Evolutionary conservation across 2,329 filamentous ascomycete genomes (phyloP), one percentile per base, ranked within the genome.

Genomic region (Myotisia sp.): DNA sequence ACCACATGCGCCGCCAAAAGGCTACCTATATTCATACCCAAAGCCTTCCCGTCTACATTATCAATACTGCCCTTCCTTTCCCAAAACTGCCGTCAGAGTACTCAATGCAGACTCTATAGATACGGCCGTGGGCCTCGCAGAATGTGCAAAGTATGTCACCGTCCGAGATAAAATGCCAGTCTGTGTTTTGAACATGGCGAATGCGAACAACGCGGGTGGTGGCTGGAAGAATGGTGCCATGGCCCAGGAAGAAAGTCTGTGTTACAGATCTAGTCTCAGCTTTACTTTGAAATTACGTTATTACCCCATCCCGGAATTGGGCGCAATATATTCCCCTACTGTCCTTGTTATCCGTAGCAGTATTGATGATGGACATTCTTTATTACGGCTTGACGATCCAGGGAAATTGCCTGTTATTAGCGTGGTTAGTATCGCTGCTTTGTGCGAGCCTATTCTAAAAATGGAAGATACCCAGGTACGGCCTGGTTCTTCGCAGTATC

Each of bases 211-310:
- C 9, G 64, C 70, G 0, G 77, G 76, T n/a, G 76, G 77, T 13
- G 74, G 74, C 12, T 81, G 74, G 66, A 49, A 65, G 3, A 63
- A 63, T 23, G 76, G 76, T 22, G 62, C 72, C 36, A 53, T 69
- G 19, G 76, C 76, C 0, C 77, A 82, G 51, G 76, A 82, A 55
- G 77, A 82, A 57, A 67, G 70, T 2, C 62, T 82, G 5, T 81
- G 74, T 55, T 76, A 74, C 48, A 68, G 76, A 27, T 71, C 65
- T 37, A 65, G 52, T 24, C 53, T 64, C 6, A 48, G 42, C 37
- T 52, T 48, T 21, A 56, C 55, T 2, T 48, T 64, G n/a, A 56
- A 60, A 22, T 22, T 32, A 6, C 33, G 45, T 3, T 67, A 66
- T 46, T 78, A 78, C 47, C 72, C 72, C 0, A 58, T 71, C 38